These are phyloP conservation scores for Calvatia gigantea DNA, from an alignment of 768 basidiomycete species.

Conservation along the genomic window DNA sequence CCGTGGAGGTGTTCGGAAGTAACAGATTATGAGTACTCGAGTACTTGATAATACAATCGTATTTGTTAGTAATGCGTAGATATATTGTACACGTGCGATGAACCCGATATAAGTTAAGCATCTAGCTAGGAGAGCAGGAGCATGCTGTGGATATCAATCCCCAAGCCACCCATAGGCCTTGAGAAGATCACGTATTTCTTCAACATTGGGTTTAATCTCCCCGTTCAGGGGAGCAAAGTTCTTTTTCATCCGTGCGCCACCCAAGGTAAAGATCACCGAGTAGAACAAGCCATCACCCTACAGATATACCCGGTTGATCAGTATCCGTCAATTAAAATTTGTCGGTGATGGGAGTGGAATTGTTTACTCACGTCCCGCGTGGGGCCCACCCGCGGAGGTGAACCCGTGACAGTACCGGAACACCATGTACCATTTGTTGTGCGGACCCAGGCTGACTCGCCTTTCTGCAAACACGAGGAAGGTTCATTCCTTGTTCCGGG, in stretches of 20 bases:
- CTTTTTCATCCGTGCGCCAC: slow-evolving; percentile 36
- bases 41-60: neutral
- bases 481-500: slow-evolving; percentile 4
- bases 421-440: slow-evolving; percentile 50
- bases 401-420: slow-evolving; percentile 43
- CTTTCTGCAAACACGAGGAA: slow-evolving; percentile 28
- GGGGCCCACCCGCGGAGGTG: slow-evolving; percentile 38
- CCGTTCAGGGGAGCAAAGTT: slow-evolving; percentile 64
- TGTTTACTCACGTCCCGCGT: slow-evolving; percentile 41
- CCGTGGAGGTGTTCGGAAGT: neutral
- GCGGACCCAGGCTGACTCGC: slow-evolving; percentile 51
- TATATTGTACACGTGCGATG: slow-evolving; percentile 8
- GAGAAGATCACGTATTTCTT: slow-evolving; percentile 43
- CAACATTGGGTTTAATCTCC: slow-evolving; percentile 59
- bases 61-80: slow-evolving; percentile 6
- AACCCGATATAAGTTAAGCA: slow-evolving; percentile 5
- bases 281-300: slow-evolving; percentile 53
- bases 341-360: neutral
- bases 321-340: slow-evolving; percentile 4
- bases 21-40: neutral
- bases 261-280: slow-evolving; percentile 39
- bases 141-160: neutral
- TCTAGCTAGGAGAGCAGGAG: neutral
- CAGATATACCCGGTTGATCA: slow-evolving; percentile 10
- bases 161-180: slow-evolving; percentile 45